phyloP scores from a whole-genome alignment of 192 early-diverging fungal genomes.

The Backusella parvicylindrica region DNA sequence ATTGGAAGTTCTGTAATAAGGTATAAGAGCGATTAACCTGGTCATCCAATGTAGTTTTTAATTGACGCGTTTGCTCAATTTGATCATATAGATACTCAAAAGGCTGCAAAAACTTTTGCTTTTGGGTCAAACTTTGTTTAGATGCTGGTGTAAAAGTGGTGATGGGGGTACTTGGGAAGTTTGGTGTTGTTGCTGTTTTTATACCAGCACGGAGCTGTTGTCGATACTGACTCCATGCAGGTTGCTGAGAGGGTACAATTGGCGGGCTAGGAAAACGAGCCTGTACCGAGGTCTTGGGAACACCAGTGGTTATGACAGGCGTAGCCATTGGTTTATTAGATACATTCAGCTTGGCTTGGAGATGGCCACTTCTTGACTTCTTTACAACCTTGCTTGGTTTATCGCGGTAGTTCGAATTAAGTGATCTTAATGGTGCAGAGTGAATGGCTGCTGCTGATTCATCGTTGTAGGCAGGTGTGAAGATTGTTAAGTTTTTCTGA shows the following conservation, averaged over 20 bases:
- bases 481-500: constrained; percentile 39
- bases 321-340: neutral
- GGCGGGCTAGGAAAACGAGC: constrained; percentile 34
- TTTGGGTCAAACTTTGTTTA: constrained; percentile 39
- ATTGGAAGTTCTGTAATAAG: constrained; percentile 70
- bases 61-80: constrained; percentile 53
- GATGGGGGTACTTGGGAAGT: constrained; percentile 16
- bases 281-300: neutral
- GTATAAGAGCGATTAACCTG: constrained; percentile 70
- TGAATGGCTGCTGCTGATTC: constrained; percentile 30
- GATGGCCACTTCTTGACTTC: constrained; percentile 23
- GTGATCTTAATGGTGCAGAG: constrained; percentile 36
- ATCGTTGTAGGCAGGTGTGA: constrained; percentile 43
- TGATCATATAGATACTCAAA: constrained; percentile 56
- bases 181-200: neutral
- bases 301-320: neutral
- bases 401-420: constrained; percentile 7
- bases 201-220: neutral
- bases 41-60: constrained; percentile 71
- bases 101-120: constrained; percentile 54
- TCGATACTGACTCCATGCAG: neutral
- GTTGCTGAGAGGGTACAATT: constrained; percentile 39
- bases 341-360: neutral
- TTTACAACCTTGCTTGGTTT: neutral
- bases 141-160: constrained; percentile 41